Evolutionary conservation across 2,329 filamentous ascomycete species (phyloP).

Genomic region (Coleophoma eucalyptorum): DNA sequence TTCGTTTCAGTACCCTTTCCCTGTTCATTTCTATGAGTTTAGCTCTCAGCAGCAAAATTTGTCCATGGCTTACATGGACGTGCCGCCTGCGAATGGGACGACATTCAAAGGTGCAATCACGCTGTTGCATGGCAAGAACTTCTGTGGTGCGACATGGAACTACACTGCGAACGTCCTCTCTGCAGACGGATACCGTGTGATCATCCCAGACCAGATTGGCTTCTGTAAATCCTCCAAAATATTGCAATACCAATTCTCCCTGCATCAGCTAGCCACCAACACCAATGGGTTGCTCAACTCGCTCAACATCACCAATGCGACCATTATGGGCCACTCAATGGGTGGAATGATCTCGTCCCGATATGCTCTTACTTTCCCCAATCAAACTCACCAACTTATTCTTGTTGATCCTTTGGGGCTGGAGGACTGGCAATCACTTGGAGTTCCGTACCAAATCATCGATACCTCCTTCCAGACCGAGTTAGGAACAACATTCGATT

Average conservation of each 20-base stretch:
- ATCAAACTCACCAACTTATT: constrained; percentile 37
- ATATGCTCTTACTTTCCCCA: constrained; percentile 47
- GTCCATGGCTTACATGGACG: constrained; percentile 54
- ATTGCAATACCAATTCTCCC: constrained; percentile 44
- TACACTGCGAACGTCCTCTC: constrained; percentile 39
- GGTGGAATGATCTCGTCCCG: constrained; percentile 50
- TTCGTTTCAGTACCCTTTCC: constrained; percentile 46
- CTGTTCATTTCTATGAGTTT: constrained; percentile 44
- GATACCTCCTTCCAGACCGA: constrained; percentile 36
- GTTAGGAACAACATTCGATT: constrained; percentile 35
- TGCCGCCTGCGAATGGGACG: constrained; percentile 33
- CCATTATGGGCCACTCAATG: constrained; percentile 50
- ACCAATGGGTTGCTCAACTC: constrained; percentile 42
- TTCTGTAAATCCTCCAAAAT: constrained; percentile 56
- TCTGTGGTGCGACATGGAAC: constrained; percentile 50
- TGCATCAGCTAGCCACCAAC: constrained; percentile 47
- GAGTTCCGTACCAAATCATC: constrained; percentile 42
- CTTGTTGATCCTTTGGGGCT: constrained; percentile 48
- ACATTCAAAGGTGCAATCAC: constrained; percentile 31
- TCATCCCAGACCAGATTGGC: constrained; percentile 50
- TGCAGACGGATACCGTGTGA: constrained; percentile 43
- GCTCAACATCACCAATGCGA: constrained; percentile 38
- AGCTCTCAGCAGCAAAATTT: constrained; percentile 42
- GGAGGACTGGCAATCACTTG: constrained; percentile 46
- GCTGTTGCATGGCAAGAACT: constrained; percentile 53